A percentile compares a stretch with the other conserved stretches of the same genome.
Conservation (phyloP, 1,284 basidiomycete species). For the Thelephora terrestris region DNA sequence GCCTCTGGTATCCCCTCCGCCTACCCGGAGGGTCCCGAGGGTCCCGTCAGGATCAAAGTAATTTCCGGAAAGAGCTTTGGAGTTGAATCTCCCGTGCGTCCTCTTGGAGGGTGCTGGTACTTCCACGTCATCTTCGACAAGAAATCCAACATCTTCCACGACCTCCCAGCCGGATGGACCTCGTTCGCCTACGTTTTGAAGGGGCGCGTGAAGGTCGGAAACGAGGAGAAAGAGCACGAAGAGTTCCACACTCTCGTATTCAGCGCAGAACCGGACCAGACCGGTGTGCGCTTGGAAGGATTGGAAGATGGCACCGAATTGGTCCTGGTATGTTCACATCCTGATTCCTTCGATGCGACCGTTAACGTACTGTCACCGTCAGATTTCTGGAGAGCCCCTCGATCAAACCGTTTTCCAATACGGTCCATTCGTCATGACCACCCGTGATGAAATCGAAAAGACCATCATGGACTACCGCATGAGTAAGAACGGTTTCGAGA, state of each 20-base stretch:
- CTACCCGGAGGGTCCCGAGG: constrained; percentile 63
- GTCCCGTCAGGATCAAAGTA: constrained; percentile 68
- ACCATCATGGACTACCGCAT: constrained; percentile 77
- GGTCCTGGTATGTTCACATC: constrained; percentile 41
- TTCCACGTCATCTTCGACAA: constrained; percentile 72
- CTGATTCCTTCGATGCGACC: constrained; percentile 2
- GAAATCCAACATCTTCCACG: constrained; percentile 69
- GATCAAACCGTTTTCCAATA: constrained; percentile 85
- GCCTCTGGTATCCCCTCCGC: constrained; percentile 64
- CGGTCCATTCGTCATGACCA: constrained; percentile 84
- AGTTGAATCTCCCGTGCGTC: constrained; percentile 78
- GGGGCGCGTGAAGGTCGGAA: constrained; percentile 52
- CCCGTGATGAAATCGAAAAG: constrained; percentile 68
- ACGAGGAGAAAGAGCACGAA: constrained; percentile 37
- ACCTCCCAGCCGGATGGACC: constrained; percentile 76
- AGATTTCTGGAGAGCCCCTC: constrained; percentile 83
- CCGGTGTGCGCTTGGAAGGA: constrained; percentile 53
- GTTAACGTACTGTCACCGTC: constrained; percentile 11
- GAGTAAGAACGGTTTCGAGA: constrained; percentile 84
- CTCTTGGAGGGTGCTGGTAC: constrained; percentile 90
- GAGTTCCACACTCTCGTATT: constrained; percentile 74
- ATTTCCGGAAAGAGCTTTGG: constrained; percentile 87
- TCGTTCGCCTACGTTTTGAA: constrained; percentile 73
- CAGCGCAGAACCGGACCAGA: constrained; percentile 43
- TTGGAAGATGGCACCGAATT: constrained; percentile 55